Conservation (phyloP, 2,329 filamentous ascomycete genomes). For the Aspergillus luchuensis region DNA sequence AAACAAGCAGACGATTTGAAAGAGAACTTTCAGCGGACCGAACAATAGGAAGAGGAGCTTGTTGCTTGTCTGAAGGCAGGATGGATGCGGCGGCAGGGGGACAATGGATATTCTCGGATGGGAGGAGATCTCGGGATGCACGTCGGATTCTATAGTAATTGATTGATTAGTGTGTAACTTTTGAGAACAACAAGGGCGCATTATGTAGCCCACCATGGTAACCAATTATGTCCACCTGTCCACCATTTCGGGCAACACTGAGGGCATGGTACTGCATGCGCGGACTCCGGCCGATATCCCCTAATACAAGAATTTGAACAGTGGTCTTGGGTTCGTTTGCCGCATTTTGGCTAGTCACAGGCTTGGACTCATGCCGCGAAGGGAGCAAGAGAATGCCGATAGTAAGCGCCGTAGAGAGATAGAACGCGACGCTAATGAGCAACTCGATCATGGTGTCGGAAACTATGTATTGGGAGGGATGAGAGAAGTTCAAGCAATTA, state of each 20-base stretch:
- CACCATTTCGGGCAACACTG: slow-evolving; percentile 82
- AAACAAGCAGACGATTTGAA: slow-evolving; percentile 75
- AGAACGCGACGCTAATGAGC: slow-evolving; percentile 41
- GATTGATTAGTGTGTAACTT: slow-evolving; percentile 7
- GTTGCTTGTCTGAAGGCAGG: slow-evolving; percentile 65
- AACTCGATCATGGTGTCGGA: slow-evolving; percentile 36
- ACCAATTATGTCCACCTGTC: slow-evolving; percentile 79
- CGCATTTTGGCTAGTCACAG: slow-evolving; percentile 27
- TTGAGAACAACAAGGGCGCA: neutral
- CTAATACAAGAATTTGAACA: slow-evolving; percentile 85
- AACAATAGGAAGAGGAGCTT: slow-evolving; percentile 74
- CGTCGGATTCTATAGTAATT: slow-evolving; percentile 65
- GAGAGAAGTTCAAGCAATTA: neutral
- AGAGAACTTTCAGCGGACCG: slow-evolving; percentile 81
- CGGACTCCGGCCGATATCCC: slow-evolving; percentile 92
- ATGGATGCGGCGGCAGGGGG: slow-evolving; percentile 68
- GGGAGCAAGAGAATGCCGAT: slow-evolving; percentile 57
- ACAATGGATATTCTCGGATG: slow-evolving; percentile 71
- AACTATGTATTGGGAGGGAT: neutral
- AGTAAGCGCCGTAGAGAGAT: slow-evolving; percentile 52
- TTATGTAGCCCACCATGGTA: slow-evolving; percentile 66
- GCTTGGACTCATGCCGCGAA: slow-evolving; percentile 51
- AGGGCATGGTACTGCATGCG: slow-evolving; percentile 98
- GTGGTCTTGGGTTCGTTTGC: slow-evolving; percentile 44
- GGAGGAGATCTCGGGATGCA: slow-evolving; percentile 73